A percentile compares a stretch with the other conserved stretches of the same genome.
Conservation (phyloP, 1,139 yeast species). For the Scheffersomyces stambukii region DNA sequence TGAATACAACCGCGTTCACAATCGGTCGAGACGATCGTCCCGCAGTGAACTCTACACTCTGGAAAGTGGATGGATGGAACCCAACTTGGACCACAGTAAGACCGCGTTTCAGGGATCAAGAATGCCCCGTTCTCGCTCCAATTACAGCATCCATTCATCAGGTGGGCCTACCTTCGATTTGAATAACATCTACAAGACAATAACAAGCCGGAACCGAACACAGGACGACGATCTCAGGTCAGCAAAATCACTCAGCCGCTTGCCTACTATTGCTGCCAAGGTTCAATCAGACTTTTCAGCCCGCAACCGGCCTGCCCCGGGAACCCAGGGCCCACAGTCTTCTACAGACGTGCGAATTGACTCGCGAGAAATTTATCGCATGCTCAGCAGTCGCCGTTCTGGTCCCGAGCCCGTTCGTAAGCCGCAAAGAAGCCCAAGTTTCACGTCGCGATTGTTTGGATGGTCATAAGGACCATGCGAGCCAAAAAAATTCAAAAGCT, state of each 20-base stretch:
- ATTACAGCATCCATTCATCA: constrained; percentile 21
- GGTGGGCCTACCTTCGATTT: constrained; percentile 13
- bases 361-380: constrained; percentile 20
- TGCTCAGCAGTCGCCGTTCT: constrained; percentile 21
- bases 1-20: constrained; percentile 29
- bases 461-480: constrained; percentile 27
- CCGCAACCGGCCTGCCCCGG: too few species aligned
- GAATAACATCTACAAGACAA: constrained; percentile 10
- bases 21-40: constrained; percentile 34
- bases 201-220: constrained; percentile 1
- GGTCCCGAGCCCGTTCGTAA: constrained; percentile 34
- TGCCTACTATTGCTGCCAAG: constrained; percentile 14
- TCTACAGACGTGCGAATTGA: constrained; percentile 12
- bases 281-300: constrained; percentile 6
- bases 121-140: constrained; percentile 24
- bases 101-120: constrained; percentile 1
- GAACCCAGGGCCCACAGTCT: constrained; percentile 1
- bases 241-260: constrained; percentile 13
- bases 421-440: constrained; percentile 5
- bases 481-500: too few species aligned
- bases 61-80: constrained; percentile 46
- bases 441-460: constrained; percentile 31
- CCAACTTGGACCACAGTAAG: constrained; percentile 13
- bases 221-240: constrained; percentile 15
- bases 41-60: constrained; percentile 38